Evolutionary conservation across 768 basidiomycete species (phyloP).

Genomic region (Mycena chlorophos): DNA sequence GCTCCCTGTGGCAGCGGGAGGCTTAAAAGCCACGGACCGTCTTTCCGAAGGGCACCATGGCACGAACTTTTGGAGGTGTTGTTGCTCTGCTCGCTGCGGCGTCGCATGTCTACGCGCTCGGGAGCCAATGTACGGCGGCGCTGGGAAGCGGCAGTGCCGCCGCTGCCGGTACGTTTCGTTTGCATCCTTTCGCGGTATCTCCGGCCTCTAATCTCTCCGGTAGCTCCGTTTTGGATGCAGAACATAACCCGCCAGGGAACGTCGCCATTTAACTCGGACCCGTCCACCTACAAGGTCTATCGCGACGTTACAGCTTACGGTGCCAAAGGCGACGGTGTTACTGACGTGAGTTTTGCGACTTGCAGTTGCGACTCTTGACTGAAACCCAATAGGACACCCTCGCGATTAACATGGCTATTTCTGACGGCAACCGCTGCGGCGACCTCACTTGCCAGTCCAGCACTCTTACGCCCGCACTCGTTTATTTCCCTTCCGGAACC

Average conservation of each 20-base stretch:
- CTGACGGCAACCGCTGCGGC: conserved; percentile 46
- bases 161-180: conserved; percentile 29
- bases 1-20: no score
- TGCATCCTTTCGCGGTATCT: not conserved
- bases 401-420: conserved; percentile 56
- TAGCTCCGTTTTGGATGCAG: conserved; percentile 39
- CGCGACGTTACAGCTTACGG: conserved; percentile 57
- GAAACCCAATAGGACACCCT: conserved; percentile 31
- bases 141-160: conserved; percentile 40
- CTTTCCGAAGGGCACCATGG: no score
- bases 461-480: conserved; percentile 46
- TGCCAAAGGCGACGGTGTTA: conserved; percentile 39
- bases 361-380: not conserved
- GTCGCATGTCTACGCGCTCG: conserved; percentile 24
- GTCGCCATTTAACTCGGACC: conserved; percentile 44
- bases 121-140: conserved; percentile 40
- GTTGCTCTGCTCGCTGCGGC: not conserved
- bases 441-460: conserved; percentile 35
- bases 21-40: no score
- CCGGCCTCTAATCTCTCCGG: conserved; percentile 13
- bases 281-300: conserved; percentile 45
- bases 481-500: conserved; percentile 54
- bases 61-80: no score
- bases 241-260: conserved; percentile 38
- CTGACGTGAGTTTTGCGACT: conserved; percentile 6